phyloP scores from a whole-genome alignment of 257 asterid species.

The Scutellaria barbata region DNA sequence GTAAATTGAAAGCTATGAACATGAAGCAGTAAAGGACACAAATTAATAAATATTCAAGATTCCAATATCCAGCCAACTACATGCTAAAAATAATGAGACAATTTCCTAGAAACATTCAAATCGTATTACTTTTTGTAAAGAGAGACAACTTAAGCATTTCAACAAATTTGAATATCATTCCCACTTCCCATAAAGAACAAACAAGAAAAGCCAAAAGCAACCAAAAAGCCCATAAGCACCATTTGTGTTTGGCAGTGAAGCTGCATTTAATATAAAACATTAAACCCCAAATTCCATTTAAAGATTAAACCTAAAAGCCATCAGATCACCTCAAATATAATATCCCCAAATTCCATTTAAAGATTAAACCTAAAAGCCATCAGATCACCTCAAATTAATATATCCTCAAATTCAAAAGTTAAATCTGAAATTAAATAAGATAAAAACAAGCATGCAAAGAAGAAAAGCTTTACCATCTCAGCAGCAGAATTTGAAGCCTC shows the following conservation, averaged over 20 bases:
- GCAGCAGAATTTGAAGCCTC: slow-evolving; percentile 62
- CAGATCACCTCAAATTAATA: too few species aligned
- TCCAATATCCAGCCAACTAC: slow-evolving; percentile 43
- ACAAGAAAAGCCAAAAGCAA: slow-evolving; percentile 57
- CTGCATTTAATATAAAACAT: slow-evolving; percentile 28
- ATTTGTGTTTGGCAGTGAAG: slow-evolving; percentile 43
- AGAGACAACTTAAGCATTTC: slow-evolving; percentile 43
- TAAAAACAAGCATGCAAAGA: slow-evolving; percentile 25
- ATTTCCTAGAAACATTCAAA: slow-evolving; percentile 55
- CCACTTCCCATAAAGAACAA: slow-evolving; percentile 53
- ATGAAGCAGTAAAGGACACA: slow-evolving; percentile 33
- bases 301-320: slow-evolving; percentile 2
- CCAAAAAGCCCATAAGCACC: slow-evolving; percentile 42
- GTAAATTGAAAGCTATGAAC: slow-evolving; percentile 29
- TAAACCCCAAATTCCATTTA: slow-evolving; percentile 3
- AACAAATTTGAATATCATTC: slow-evolving; percentile 37
- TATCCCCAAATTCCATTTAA: background rate
- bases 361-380: slow-evolving; percentile 4
- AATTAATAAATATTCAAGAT: slow-evolving; percentile 41
- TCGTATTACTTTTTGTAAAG: slow-evolving; percentile 34
- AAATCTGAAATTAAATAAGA: background rate
- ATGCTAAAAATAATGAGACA: slow-evolving; percentile 47
- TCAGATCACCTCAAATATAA: slow-evolving; percentile 6
- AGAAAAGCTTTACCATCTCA: slow-evolving; percentile 54
- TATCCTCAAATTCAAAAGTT: background rate